phyloP scores from a whole-genome alignment of 371 early-diverging fungal genomes.

The Mucor saturninus region DNA sequence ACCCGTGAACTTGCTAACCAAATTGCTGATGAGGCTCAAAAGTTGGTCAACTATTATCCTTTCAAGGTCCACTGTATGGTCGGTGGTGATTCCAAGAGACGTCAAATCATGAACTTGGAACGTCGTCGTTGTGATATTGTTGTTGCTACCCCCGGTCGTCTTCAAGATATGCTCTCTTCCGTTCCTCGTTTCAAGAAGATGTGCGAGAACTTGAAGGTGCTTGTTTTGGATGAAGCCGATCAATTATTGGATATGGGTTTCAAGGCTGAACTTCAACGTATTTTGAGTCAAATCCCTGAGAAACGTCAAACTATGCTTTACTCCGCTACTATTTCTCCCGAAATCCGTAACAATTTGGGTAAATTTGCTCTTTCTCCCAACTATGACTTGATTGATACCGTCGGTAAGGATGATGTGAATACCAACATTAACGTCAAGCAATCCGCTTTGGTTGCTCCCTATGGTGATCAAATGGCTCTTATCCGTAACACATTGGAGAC shows the following conservation, averaged over 20 bases:
- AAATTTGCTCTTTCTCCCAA: conserved; percentile 80
- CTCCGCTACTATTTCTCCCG: conserved; percentile 94
- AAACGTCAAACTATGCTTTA: conserved; percentile 96
- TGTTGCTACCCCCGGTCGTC: conserved; percentile 95
- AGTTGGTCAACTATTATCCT: conserved; percentile 63
- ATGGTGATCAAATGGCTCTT: conserved; percentile 61
- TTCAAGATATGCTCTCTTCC: conserved; percentile 83
- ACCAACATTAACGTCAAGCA: conserved; percentile 82
- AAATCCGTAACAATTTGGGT: conserved; percentile 66
- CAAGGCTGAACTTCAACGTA: conserved; percentile 87
- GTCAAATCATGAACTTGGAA: conserved; percentile 66
- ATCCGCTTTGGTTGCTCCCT: conserved; percentile 70
- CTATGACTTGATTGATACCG: conserved; percentile 81
- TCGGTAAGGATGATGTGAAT: conserved; percentile 83
- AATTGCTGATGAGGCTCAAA: conserved; percentile 85
- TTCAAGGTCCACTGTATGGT: conserved; percentile 83
- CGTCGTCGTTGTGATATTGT: conserved; percentile 82
- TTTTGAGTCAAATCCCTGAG: conserved; percentile 77
- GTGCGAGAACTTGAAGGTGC: conserved; percentile 64
- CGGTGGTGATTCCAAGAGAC: conserved; percentile 84
- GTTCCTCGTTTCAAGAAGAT: conserved; percentile 60
- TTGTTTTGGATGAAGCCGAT: conserved; percentile 99
- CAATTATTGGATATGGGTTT: conserved; percentile 98
- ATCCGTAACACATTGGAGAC: conserved; percentile 68
- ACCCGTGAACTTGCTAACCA: conserved; percentile 98